Evolutionary conservation across 345 rosid genomes (phyloP).

Genomic region (Combretum micranthum): DNA sequence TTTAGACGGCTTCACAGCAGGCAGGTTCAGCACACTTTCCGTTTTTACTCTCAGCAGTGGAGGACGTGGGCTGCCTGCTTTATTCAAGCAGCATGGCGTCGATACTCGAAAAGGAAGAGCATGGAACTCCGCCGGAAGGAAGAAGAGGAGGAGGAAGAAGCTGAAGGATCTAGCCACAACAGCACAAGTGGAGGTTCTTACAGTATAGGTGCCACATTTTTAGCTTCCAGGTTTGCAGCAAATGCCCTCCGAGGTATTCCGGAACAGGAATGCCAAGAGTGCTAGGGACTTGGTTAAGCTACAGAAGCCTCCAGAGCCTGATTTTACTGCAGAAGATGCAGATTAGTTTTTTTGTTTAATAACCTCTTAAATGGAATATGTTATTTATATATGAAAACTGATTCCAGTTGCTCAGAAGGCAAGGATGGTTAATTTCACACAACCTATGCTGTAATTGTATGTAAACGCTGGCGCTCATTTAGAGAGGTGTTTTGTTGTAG

Average conservation of each 20-base stretch:
- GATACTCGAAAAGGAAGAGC: constrained; percentile 69
- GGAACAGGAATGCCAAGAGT: constrained; percentile 63
- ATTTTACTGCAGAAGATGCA: constrained; percentile 79
- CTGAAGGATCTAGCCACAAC: constrained; percentile 33
- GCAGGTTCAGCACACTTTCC: constrained; percentile 94
- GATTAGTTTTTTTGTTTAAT: constrained; percentile 23
- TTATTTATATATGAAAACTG: background rate
- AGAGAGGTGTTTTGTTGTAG: background rate
- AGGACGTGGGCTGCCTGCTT: constrained; percentile 99
- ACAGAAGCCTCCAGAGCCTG: constrained; percentile 94
- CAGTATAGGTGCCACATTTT: constrained; percentile 82
- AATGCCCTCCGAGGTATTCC: constrained; percentile 87
- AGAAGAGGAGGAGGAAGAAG: constrained; percentile 52
- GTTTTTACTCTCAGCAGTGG: constrained; percentile 97
- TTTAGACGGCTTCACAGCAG: constrained; percentile 92
- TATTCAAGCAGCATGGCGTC: constrained; percentile 95
- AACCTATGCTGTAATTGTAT: constrained; percentile 9
- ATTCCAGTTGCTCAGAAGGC: constrained; percentile 3
- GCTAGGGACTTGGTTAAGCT: constrained; percentile 65
- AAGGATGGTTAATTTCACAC: background rate
- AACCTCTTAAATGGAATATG: background rate
- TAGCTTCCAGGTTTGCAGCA: constrained; percentile 83
- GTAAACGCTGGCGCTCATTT: background rate
- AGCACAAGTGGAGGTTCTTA: constrained; percentile 41
- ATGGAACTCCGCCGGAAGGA: constrained; percentile 69